These are phyloP conservation scores for Parachlorella kessleri DNA, from an alignment of 139 green algal species.

Conservation along the genomic window DNA sequence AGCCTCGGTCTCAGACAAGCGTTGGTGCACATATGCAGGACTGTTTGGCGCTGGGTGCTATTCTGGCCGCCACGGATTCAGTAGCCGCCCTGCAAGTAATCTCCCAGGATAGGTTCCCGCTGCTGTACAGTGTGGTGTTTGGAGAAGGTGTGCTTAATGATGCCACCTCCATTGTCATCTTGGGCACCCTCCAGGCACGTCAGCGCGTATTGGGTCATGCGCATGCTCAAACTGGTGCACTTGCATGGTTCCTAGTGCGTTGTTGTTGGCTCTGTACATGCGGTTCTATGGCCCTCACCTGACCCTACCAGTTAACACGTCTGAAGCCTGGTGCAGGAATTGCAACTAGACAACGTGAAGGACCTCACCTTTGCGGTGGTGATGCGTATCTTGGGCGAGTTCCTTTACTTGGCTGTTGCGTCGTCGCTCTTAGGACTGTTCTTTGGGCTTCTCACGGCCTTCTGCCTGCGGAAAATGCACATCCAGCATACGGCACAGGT, in stretches of 20 bases:
- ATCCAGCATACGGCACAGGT: constrained; percentile 35
- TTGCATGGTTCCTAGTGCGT: too few relatives aligned
- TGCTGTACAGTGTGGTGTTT: constrained; percentile 93
- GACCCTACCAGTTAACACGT: too few relatives aligned
- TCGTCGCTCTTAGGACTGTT: constrained; percentile 36
- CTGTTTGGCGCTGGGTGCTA: constrained; percentile 82
- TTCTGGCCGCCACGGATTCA: constrained; percentile 92
- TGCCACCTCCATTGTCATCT: constrained; percentile 86
- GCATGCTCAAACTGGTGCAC: too few relatives aligned
- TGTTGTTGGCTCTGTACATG: too few relatives aligned
- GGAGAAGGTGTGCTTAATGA: constrained; percentile 96
- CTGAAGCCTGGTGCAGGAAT: constrained; percentile 8
- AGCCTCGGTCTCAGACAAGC: too few relatives aligned
- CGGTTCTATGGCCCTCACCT: too few relatives aligned
- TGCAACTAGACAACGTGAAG: constrained; percentile 18
- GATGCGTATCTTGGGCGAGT: constrained; percentile 39
- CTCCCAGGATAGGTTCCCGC: constrained; percentile 53
- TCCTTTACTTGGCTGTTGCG: constrained; percentile 47
- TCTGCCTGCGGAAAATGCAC: constrained; percentile 38
- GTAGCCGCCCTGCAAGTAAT: constrained; percentile 88
- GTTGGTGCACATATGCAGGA: too few relatives aligned
- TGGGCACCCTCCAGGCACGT: constrained; percentile 55
- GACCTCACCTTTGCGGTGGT: constrained; percentile 26
- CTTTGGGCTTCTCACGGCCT: constrained; percentile 47
- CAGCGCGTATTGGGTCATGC: too few relatives aligned